Evolutionary conservation across 495 filamentous ascomycete species (phyloP), one percentile per base, ranked within the genome.

Genomic region (Saxophila tyrrhenica): DNA sequence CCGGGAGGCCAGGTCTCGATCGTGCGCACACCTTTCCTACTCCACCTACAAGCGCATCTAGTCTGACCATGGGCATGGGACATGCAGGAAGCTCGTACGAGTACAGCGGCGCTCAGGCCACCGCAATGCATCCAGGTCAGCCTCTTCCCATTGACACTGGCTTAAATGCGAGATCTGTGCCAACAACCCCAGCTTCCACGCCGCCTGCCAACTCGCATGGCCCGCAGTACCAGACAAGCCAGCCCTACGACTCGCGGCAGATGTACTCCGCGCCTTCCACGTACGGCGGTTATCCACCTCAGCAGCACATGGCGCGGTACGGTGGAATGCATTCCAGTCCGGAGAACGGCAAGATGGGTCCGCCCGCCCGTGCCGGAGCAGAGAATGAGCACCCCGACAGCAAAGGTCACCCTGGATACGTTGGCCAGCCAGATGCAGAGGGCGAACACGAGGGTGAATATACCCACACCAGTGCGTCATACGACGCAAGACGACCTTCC

Each of bases 1-100:
- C 80, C 50, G 76, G 72, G 35, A 79, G 89, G 39, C 89, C 87
- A 1, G 74, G 78, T 10, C 69, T 95, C 44, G 87, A 94, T 54
- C 82, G 89, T 21, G 80, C 88, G 11, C 81, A 91, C 63, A 89
- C 89, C 3, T 95, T 96, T 67, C 94, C 91, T 7, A 96, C 91
- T 11, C 92, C 92, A 11, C 90, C 92, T 1, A 85, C 91, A 0
- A 95, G 89, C 64, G 86, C 92, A 23, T 90, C 90, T 7, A 88
- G 89, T 61, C 58, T 61, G 66, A 78, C 92, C 22, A 89, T 95
- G 73, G 85, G 80, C 25, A 84, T 94, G 72, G 81, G 82, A 25
- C 78, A 78, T 56, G 81, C 86, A 44, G 82, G 83, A 2, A 84
- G 69, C 63, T 86, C 84, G 2, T 84, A 83, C 66, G 83, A 88